Conservation (phyloP, 2,329 filamentous ascomycete genomes). For the Diaporthe sp. region DNA sequence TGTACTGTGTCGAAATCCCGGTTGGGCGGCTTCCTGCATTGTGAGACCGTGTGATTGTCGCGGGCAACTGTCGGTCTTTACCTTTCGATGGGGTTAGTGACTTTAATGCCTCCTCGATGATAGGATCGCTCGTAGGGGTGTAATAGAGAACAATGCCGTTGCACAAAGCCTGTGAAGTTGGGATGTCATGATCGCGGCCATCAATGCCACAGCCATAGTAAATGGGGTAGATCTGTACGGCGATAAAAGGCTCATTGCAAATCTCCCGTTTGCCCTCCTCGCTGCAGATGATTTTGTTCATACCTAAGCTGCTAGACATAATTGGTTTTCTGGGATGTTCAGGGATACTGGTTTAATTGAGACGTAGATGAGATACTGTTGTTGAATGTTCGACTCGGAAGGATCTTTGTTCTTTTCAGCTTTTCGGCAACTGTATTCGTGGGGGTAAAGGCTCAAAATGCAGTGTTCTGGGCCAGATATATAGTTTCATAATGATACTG, state of each 20-base stretch:
- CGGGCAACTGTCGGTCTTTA: not conserved
- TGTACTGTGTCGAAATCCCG: not conserved
- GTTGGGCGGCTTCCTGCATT: not conserved
- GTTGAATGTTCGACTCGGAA: not conserved
- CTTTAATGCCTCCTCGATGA: not conserved
- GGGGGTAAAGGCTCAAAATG: not conserved
- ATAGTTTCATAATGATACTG: not conserved
- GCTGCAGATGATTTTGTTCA: constrained; percentile 1
- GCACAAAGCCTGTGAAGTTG: not conserved
- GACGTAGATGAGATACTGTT: not conserved
- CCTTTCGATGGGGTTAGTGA: not conserved
- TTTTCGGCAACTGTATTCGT: too few species aligned
- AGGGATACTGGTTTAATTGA: not conserved
- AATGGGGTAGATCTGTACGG: not conserved
- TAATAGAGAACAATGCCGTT: not conserved
- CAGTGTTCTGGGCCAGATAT: not conserved
- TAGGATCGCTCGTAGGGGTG: not conserved
- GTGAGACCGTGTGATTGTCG: not conserved
- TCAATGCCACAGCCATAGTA: not conserved
- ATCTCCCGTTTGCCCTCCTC: not conserved
- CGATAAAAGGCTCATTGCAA: not conserved
- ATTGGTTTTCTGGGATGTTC: not conserved
- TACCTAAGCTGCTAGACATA: not conserved
- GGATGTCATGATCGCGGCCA: not conserved
- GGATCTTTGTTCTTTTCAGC: too few species aligned